Evolutionary conservation across 2,329 filamentous ascomycete genomes (phyloP).

Genomic region (Hypoxylon sp.): DNA sequence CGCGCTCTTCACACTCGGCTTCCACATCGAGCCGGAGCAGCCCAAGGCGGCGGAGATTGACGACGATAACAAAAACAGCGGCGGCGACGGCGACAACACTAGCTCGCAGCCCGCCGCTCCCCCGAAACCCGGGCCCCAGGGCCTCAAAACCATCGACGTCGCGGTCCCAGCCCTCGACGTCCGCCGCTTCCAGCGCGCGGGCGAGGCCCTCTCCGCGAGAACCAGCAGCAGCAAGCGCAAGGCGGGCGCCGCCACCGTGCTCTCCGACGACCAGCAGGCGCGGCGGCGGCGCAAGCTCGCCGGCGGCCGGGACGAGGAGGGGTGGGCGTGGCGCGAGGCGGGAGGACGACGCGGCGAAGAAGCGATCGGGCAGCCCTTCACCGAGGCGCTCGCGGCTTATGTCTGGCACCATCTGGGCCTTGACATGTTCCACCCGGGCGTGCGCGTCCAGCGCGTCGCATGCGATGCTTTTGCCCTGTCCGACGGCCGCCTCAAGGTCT

Average conservation of each 20-base stretch:
- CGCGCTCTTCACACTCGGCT: slow-evolving; percentile 59
- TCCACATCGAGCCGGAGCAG: slow-evolving; percentile 51
- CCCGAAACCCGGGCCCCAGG: slow-evolving; percentile 25
- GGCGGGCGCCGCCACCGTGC: slow-evolving; percentile 10
- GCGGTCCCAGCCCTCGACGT: slow-evolving; percentile 59
- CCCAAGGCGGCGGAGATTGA: neutral
- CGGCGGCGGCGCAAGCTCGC: slow-evolving; percentile 56
- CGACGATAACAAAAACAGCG: neutral
- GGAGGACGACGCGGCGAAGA: neutral
- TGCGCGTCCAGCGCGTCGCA: slow-evolving; percentile 60
- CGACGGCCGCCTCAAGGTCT: slow-evolving; percentile 60
- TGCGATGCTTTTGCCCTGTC: slow-evolving; percentile 64
- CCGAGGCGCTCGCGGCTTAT: slow-evolving; percentile 58
- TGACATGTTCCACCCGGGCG: slow-evolving; percentile 63
- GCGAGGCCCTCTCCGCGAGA: slow-evolving; percentile 40
- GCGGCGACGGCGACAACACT: slow-evolving; percentile 3
- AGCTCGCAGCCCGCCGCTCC: too few relatives aligned
- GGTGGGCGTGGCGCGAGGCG: slow-evolving; percentile 57
- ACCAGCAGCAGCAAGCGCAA: slow-evolving; percentile 42
- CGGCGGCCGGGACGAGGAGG: slow-evolving; percentile 58
- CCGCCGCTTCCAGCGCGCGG: slow-evolving; percentile 54
- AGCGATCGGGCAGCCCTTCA: slow-evolving; percentile 53
- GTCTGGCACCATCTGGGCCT: slow-evolving; percentile 61
- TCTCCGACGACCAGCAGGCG: slow-evolving; percentile 26
- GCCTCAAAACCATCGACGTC: slow-evolving; percentile 59